Conservation (phyloP, 2,329 filamentous ascomycete species). For the Aspergillus calidoustus region DNA sequence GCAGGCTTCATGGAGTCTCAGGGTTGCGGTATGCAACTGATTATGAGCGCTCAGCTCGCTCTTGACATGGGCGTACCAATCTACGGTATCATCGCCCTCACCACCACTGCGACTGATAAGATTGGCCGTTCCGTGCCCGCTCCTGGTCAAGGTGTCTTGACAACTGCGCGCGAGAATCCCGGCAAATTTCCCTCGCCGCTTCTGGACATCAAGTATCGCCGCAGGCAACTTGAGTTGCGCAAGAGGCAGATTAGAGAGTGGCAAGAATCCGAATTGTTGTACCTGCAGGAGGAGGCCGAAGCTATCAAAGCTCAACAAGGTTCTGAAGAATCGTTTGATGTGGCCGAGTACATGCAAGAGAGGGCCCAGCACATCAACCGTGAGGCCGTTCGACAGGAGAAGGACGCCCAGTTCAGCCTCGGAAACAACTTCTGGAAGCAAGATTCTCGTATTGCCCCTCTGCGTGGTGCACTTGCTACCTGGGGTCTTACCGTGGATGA, state of each 20-base stretch:
- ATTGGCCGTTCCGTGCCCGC: conserved; percentile 97
- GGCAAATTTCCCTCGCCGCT: conserved; percentile 94
- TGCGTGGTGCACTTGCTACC: conserved; percentile 92
- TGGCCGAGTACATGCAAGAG: conserved; percentile 83
- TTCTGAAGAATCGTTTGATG: conserved; percentile 67
- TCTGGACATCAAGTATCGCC: conserved; percentile 96
- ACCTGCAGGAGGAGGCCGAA: conserved; percentile 86
- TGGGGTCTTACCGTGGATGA: conserved; percentile 99
- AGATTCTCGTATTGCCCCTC: conserved; percentile 88
- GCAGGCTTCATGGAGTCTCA: conserved; percentile 99
- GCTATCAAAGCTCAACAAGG: conserved; percentile 86
- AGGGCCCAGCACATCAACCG: conserved; percentile 84
- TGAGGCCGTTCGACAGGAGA: conserved; percentile 87
- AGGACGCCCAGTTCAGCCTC: conserved; percentile 87
- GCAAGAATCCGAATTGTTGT: conserved; percentile 94
- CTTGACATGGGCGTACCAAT: conserved; percentile 99
- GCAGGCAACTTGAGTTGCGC: conserved; percentile 90
- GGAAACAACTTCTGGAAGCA: conserved; percentile 99
- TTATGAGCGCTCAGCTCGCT: conserved; percentile 96
- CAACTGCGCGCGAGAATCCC: conserved; percentile 86
- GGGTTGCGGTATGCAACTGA: conserved; percentile 95
- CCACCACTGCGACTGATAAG: conserved; percentile 97
- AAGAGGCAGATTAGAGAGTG: conserved; percentile 94
- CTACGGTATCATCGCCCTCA: conserved; percentile 90
- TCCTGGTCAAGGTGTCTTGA: conserved; percentile 94